A percentile compares a stretch with the other conserved stretches of the same genome.
phyloP scores from a whole-genome alignment of 2,329 filamentous ascomycete genomes.

The Fusarium armeniacum region DNA sequence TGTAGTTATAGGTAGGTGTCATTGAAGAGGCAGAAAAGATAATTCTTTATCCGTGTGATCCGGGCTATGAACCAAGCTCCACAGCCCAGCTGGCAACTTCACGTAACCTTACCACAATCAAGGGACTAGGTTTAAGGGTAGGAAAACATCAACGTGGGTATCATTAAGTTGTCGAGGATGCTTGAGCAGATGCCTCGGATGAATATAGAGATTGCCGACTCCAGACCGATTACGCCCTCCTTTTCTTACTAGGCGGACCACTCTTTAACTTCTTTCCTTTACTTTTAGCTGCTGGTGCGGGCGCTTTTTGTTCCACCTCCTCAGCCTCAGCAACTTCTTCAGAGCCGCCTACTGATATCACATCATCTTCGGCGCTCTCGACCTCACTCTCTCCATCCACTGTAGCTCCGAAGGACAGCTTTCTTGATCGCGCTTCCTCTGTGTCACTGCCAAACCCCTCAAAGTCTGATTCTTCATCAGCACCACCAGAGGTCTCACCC shows the following conservation, averaged over 20 bases:
- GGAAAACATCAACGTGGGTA: slow-evolving; percentile 44
- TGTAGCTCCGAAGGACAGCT: slow-evolving; percentile 52
- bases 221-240: slow-evolving; percentile 44
- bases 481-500: slow-evolving; percentile 54
- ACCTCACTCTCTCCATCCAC: slow-evolving; percentile 56
- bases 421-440: slow-evolving; percentile 52
- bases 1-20: too few relatives aligned
- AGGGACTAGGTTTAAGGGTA: background rate
- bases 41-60: too few relatives aligned
- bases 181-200: slow-evolving; percentile 37
- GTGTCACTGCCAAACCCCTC: slow-evolving; percentile 57
- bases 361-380: slow-evolving; percentile 59
- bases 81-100: too few relatives aligned
- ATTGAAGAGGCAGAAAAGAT: too few relatives aligned
- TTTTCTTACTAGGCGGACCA: slow-evolving; percentile 47
- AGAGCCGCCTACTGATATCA: slow-evolving; percentile 49
- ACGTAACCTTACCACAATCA: too few relatives aligned
- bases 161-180: slow-evolving; percentile 42
- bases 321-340: slow-evolving; percentile 48
- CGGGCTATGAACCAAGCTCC: too few relatives aligned
- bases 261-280: slow-evolving; percentile 43
- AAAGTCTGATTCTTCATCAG: slow-evolving; percentile 56
- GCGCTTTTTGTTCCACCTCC: slow-evolving; percentile 37
- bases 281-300: slow-evolving; percentile 23
- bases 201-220: slow-evolving; percentile 34